Evolutionary conservation across 352 stramenopile genomes (phyloP).

Genomic region (Thalassiosira livingstoniorum): DNA sequence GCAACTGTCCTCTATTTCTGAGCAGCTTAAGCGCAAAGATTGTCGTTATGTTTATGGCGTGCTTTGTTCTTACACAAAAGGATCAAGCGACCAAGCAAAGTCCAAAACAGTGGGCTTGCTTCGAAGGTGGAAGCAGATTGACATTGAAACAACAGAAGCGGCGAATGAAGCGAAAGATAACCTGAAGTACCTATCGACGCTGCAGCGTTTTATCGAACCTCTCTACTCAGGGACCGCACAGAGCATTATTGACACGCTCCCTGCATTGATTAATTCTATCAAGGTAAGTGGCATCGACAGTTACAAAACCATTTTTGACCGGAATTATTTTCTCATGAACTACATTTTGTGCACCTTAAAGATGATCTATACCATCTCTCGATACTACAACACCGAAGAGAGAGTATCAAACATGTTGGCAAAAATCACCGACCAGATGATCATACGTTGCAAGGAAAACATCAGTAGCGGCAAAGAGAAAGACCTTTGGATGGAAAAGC

Average conservation of each 20-base stretch:
- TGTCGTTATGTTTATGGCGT: conserved; percentile 94
- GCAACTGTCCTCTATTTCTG: conserved; percentile 97
- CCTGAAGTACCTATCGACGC: conserved; percentile 98
- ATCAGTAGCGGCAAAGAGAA: conserved; percentile 85
- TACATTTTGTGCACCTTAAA: conserved; percentile 18
- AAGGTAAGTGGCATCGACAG: conserved; percentile 79
- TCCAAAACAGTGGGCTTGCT: conserved; percentile 93
- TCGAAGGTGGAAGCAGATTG: conserved; percentile 97
- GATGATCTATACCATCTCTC: conserved; percentile 99
- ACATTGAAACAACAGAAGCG: conserved; percentile 97
- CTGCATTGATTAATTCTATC: conserved; percentile 98
- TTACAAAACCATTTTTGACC: conserved; percentile 8
- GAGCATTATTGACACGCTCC: conserved; percentile 98
- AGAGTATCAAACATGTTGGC: conserved; percentile 96
- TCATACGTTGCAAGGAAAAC: conserved; percentile 96
- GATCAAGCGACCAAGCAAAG: conserved; percentile 83
- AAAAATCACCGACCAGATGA: conserved; percentile 99
- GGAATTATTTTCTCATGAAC: background rate
- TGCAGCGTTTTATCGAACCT: conserved; percentile 95
- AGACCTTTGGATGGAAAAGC: conserved; percentile 94
- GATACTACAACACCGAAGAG: conserved; percentile 99
- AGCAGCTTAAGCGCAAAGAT: conserved; percentile 97
- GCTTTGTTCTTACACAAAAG: conserved; percentile 88
- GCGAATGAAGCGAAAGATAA: conserved; percentile 99
- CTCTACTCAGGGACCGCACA: conserved; percentile 92